phyloP scores from a whole-genome alignment of 1,284 basidiomycete genomes.

The Cryptococcus sp. region DNA sequence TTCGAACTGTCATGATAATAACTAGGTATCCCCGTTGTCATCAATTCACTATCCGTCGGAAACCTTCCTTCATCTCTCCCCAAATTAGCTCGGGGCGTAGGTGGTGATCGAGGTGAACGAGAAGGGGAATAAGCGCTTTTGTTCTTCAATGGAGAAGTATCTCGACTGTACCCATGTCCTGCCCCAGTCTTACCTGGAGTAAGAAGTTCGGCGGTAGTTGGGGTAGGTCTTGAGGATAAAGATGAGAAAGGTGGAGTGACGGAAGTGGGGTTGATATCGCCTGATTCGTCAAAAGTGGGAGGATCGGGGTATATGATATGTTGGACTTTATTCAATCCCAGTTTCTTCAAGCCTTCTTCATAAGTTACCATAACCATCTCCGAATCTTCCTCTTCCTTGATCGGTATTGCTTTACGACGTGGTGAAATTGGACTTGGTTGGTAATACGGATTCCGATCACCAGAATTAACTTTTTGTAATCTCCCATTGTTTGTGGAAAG shows the following conservation, averaged over 20 bases:
- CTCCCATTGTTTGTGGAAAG: no score
- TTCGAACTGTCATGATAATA: neutral
- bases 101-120: neutral
- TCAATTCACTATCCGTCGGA: neutral
- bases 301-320: neutral
- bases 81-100: neutral
- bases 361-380: conserved; percentile 24
- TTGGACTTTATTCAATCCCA: conserved; percentile 10
- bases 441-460: no score
- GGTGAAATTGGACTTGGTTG: no score
- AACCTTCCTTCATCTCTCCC: neutral
- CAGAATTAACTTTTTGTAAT: no score
- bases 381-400: neutral
- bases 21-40: neutral
- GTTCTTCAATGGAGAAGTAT: no score
- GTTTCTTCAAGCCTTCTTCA: conserved; percentile 21
- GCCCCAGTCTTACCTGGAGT: neutral
- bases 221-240: neutral
- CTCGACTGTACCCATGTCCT: neutral
- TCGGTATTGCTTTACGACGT: no score
- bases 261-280: neutral
- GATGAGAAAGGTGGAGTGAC: neutral
- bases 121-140: neutral
- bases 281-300: no score
- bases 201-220: neutral